Base-by-base conservation (phyloP, 2,329 filamentous ascomycete species). In the Pseudogymnoascus sp. region DNA sequence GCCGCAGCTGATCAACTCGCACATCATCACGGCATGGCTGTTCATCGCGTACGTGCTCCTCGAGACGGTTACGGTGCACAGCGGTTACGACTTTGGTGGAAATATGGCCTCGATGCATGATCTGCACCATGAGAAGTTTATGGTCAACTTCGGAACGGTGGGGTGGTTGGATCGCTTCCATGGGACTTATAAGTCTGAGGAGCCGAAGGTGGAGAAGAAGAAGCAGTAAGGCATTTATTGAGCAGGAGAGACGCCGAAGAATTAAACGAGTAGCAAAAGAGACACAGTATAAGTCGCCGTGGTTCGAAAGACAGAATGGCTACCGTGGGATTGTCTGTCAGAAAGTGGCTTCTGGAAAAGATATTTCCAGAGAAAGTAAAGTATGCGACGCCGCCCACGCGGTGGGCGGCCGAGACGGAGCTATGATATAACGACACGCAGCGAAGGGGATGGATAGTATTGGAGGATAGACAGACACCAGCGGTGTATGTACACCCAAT, bases 51-150 rank as follows among this genome's bases (percentile, higher is more conserved):
- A 74, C 13, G 78, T 80, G 71, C 73, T 85, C 4, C 64, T 80
- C 2, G 79, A 84, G 70, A 83, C 82, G 50, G 74, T 76, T 3
- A 80, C 78, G 0, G 82, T 84, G 62, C 82, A 85, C 70, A 83
- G 80, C 64, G 83, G 82, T 6, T 85, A 82, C 69, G 81, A 84
- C 61, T 84, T 84, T 66, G 76, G 82, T 14, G 68, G 63, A 65
- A 76, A 75, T 63, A 76, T 69, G 62, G 81, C 81, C 0, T 74
- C 73, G 66, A 78, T 77, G 70, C 82, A 86, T 71, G 83, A 86
- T 72, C 70, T 78, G 31, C 83, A 86, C 67, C 82, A 85, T 71
- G 81, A 84, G 74, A 77, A 78, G 66, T 84, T 84, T 67, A 77
- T 78, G 63, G 72, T 83, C 13, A 78, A 84, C 66, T 85, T 79